A percentile compares a stretch with the other conserved stretches of the same genome.
phyloP scores from a whole-genome alignment of 164 flowering plant species.

The Brasenia schreberi region DNA sequence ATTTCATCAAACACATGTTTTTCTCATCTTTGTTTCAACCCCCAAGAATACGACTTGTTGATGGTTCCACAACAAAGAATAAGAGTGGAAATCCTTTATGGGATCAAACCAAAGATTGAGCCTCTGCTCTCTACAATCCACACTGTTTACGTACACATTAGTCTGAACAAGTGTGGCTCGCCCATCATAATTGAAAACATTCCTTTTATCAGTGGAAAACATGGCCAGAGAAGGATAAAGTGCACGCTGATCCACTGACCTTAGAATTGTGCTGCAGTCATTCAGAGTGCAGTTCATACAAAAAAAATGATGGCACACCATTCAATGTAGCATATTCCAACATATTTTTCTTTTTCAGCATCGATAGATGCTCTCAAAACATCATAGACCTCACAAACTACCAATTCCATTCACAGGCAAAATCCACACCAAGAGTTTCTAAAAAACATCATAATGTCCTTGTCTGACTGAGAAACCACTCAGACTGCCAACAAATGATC shows the following conservation, averaged over 20 bases:
- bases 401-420: slow-evolving; percentile 84
- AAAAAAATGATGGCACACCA: slow-evolving; percentile 50
- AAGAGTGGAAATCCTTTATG: slow-evolving; percentile 67
- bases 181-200: slow-evolving; percentile 47
- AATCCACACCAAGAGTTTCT: slow-evolving; percentile 90
- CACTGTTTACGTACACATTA: slow-evolving; percentile 77
- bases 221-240: slow-evolving; percentile 62
- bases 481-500: slow-evolving; percentile 11
- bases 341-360: slow-evolving; percentile 14
- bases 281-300: slow-evolving; percentile 85
- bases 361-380: slow-evolving; percentile 39
- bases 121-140: slow-evolving; percentile 85
- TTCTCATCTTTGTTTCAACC: too few relatives aligned
- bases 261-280: slow-evolving; percentile 59
- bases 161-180: slow-evolving; percentile 82
- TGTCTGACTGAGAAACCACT: slow-evolving; percentile 20
- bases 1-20: too few relatives aligned
- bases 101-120: slow-evolving; percentile 90
- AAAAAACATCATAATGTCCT: slow-evolving; percentile 76
- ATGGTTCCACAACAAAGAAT: slow-evolving; percentile 67
- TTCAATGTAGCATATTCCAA: slow-evolving; percentile 14
- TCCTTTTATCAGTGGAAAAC: slow-evolving; percentile 60
- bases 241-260: slow-evolving; percentile 55
- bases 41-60: slow-evolving; percentile 42
- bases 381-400: slow-evolving; percentile 78